A percentile compares a stretch with the other conserved stretches of the same genome.
These are phyloP conservation scores for Backusella westeae DNA, from an alignment of 192 early-diverging fungal genomes.

Conservation along the genomic window DNA sequence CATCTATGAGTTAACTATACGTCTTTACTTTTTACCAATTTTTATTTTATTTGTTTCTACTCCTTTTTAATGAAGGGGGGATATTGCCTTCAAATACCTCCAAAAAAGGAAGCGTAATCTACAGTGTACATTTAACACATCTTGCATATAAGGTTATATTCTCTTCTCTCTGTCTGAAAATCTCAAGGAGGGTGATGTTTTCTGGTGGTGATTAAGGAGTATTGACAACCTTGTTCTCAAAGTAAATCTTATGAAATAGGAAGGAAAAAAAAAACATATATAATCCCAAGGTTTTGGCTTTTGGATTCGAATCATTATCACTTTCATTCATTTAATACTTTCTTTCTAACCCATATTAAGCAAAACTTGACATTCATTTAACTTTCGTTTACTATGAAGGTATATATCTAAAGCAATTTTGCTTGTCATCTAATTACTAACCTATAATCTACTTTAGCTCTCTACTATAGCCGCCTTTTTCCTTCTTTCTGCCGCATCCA, in stretches of 20 bases:
- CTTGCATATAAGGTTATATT: conserved; percentile 5
- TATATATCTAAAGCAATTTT: not conserved
- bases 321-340: not conserved
- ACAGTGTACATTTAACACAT: not conserved
- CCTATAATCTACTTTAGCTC: not conserved
- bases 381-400: conserved; percentile 9
- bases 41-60: not conserved
- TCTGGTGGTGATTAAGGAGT: not conserved
- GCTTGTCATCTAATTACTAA: not conserved
- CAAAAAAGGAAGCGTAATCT: not conserved
- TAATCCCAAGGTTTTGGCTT: not conserved
- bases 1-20: not conserved
- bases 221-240: not conserved
- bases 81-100: not conserved
- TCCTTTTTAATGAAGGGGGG: not conserved
- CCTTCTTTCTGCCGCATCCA: not conserved
- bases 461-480: conserved; percentile 9
- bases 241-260: not conserved
- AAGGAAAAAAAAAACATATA: conserved; percentile 2
- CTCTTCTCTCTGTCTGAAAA: not conserved
- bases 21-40: not conserved
- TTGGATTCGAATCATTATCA: conserved; percentile 6
- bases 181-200: not conserved
- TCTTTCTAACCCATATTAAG: not conserved
- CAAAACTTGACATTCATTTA: conserved; percentile 8